phyloP scores from a whole-genome alignment of 2,329 filamentous ascomycete species.

The Aspergillus nomiae region DNA sequence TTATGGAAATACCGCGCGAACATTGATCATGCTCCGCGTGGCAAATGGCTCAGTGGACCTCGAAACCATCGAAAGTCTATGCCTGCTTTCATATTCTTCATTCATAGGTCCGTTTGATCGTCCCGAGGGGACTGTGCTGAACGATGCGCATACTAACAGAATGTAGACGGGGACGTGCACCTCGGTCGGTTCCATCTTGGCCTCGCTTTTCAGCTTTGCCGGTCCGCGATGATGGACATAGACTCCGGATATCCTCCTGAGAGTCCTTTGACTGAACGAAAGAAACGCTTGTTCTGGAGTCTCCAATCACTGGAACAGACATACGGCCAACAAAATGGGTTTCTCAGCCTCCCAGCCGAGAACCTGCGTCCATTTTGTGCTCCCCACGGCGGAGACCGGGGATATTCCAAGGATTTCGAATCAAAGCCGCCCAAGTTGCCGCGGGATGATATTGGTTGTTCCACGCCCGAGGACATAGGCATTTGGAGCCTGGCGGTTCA shows the following conservation, averaged over 20 bases:
- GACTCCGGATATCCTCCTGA: constrained; percentile 42
- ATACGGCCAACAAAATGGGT: constrained; percentile 51
- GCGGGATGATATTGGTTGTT: constrained; percentile 47
- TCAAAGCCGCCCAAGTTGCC: constrained; percentile 47
- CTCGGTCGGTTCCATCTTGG: constrained; percentile 55
- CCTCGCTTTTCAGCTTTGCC: constrained; percentile 54
- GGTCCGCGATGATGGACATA: constrained; percentile 53
- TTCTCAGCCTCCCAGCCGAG: constrained; percentile 46
- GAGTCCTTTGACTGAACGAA: constrained; percentile 45
- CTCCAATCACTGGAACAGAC: constrained; percentile 54
- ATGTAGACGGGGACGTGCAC: constrained; percentile 50
- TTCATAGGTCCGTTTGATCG: constrained; percentile 47
- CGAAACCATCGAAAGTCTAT: constrained; percentile 54
- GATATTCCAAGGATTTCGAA: constrained; percentile 28
- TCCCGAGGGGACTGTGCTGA: too few species aligned
- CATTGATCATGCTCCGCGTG: constrained; percentile 50
- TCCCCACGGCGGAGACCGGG: constrained; percentile 20
- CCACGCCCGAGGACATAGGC: constrained; percentile 44
- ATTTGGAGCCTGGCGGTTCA: constrained; percentile 56
- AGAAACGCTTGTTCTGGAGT: constrained; percentile 56
- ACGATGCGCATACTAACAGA: background rate
- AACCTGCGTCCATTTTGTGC: constrained; percentile 41
- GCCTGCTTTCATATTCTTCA: constrained; percentile 52
- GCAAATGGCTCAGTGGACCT: constrained; percentile 55
- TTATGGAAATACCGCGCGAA: constrained; percentile 44